These are phyloP conservation scores for Rhizopus delemar DNA, from an alignment of 371 early-diverging fungal species.

Conservation along the genomic window DNA sequence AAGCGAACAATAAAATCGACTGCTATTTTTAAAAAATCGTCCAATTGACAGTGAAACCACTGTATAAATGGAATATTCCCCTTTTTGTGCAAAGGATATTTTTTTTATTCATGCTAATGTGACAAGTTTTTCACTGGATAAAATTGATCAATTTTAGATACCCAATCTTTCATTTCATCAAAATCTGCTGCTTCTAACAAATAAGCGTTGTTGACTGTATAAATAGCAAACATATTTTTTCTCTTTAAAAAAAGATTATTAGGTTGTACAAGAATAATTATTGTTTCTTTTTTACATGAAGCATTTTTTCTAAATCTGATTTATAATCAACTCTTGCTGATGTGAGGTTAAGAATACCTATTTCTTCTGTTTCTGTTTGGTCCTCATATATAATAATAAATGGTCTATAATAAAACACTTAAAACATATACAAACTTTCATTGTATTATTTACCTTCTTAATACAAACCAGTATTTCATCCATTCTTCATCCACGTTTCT, in stretches of 20 bases:
- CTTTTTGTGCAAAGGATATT: neutral
- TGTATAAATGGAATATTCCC: neutral
- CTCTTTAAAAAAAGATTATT: slow-evolving; percentile 33
- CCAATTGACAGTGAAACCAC: too few species aligned
- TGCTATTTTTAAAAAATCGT: too few species aligned
- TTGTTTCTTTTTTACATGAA: slow-evolving; percentile 21
- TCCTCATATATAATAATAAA: slow-evolving; percentile 72
- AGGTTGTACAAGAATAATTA: neutral
- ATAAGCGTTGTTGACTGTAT: slow-evolving; percentile 70
- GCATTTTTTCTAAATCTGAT: slow-evolving; percentile 50
- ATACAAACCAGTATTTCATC: slow-evolving; percentile 42
- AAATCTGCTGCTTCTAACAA: slow-evolving; percentile 66
- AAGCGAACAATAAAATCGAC: too few species aligned
- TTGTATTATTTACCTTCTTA: slow-evolving; percentile 30
- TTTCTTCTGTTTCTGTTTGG: slow-evolving; percentile 58
- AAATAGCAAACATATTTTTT: slow-evolving; percentile 69
- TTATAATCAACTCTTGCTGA: slow-evolving; percentile 68
- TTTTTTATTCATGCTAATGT: neutral
- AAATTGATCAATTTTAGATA: slow-evolving; percentile 68
- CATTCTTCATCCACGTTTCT: slow-evolving; percentile 35
- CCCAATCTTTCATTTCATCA: slow-evolving; percentile 75
- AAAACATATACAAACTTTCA: neutral
- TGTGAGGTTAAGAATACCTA: slow-evolving; percentile 67
- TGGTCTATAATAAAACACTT: slow-evolving; percentile 45
- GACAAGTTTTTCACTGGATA: slow-evolving; percentile 29